Evolutionary conservation across 2,329 filamentous ascomycete species (phyloP).

Genomic region (Aureobasidium sp.): DNA sequence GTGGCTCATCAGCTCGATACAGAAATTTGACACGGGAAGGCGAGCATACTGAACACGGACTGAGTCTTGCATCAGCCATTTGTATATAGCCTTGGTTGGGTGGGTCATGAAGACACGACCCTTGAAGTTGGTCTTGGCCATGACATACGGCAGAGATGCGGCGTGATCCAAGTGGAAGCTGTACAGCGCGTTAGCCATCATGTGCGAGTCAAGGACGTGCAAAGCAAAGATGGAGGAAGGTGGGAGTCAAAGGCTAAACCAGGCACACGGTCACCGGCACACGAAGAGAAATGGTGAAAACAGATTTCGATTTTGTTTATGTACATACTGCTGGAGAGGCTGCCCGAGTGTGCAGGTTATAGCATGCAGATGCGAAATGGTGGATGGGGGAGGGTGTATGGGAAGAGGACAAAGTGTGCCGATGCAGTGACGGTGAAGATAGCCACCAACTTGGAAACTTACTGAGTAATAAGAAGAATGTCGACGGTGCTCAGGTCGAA

Average conservation of each 20-base stretch:
- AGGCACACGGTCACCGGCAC: slow-evolving; percentile 17
- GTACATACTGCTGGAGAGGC: slow-evolving; percentile 18
- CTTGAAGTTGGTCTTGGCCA: slow-evolving; percentile 96
- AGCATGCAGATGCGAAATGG: slow-evolving; percentile 3
- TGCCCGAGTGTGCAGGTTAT: background rate
- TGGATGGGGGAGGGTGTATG: background rate
- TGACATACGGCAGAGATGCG: slow-evolving; percentile 94
- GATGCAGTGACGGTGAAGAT: slow-evolving; percentile 9
- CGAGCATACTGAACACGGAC: slow-evolving; percentile 74
- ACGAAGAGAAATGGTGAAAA: slow-evolving; percentile 14
- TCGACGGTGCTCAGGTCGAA: slow-evolving; percentile 97
- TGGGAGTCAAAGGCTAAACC: background rate
- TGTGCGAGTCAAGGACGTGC: background rate
- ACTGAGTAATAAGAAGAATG: slow-evolving; percentile 97
- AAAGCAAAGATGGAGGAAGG: background rate
- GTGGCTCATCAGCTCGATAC: background rate
- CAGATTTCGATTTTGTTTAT: slow-evolving; percentile 31
- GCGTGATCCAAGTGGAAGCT: slow-evolving; percentile 99
- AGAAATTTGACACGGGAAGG: too few relatives aligned
- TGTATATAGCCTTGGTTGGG: slow-evolving; percentile 98
- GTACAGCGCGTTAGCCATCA: background rate
- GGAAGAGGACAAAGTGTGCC: slow-evolving; percentile 1
- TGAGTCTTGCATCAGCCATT: slow-evolving; percentile 97
- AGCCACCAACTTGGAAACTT: slow-evolving; percentile 47
- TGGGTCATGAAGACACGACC: slow-evolving; percentile 99